Evolutionary conservation across 768 basidiomycete genomes (phyloP), one percentile per base, ranked within the genome.

Genomic region (Gautieria morchelliformis): DNA sequence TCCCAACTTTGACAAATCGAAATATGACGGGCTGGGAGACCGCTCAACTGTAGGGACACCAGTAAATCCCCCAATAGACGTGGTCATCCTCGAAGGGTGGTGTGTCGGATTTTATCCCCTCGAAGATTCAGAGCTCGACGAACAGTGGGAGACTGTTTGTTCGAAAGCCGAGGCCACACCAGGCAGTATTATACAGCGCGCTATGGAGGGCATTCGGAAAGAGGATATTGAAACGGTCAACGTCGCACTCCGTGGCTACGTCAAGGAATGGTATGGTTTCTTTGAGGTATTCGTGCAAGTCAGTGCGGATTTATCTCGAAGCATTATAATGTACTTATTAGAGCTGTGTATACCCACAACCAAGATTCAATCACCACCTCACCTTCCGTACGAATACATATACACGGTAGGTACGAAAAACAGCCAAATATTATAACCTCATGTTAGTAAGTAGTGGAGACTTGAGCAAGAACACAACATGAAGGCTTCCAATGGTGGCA

Each of bases 11-110:
- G 92, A 97, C 64, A 98, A 98, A 75, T 87, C 87, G 61, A 67
- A 87, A 45, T 82, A 79, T 64, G 69, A 72, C 40, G 95, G 95
- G 2, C 78, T 89, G 70, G 95, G 95, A 0, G 95, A 98, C 69
- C 84, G 95, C 14, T 64, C 81, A 1, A 70, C 74, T 0, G 70
- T 72, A 39, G 78, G 80, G 15, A 66, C 69, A 1, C 62, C 72
- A 1, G 73, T 92, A 6, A 35, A 72, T 60, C 66, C 74, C 65
- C 78, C 78, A 0, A 60, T 87, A 5, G 91, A 99, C 65, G 73
- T 98, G 14, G 85, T 98, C 51, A 78, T 99, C 50, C 72, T 99
- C 50, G 96, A 99, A 72, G 96, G 96, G 10, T 99, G 96, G 96
- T 93, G 86, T 69, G 82, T 89, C 22, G 94, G 95, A 0, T 97